A percentile compares a stretch with the other conserved stretches of the same genome.
These are phyloP conservation scores for Erythrophleum ivorense DNA, from an alignment of 331 rosid genomes.

Conservation along the genomic window DNA sequence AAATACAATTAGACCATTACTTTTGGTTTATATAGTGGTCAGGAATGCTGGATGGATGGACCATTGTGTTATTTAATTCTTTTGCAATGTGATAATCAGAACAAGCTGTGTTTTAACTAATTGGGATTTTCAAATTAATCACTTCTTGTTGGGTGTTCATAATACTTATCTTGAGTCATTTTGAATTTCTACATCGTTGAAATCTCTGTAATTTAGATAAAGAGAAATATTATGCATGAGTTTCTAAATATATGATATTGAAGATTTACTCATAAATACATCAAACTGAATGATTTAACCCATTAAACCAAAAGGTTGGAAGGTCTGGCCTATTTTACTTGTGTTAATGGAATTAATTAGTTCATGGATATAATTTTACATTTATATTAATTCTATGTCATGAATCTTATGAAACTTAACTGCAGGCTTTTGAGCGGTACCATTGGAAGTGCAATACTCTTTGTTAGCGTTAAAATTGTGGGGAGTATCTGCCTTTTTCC, in stretches of 20 bases:
- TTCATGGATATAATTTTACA: background rate
- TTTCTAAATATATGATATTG: background rate
- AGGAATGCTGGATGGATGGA: background rate
- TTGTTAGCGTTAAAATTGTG: conserved; percentile 23
- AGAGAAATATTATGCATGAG: background rate
- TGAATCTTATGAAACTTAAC: conserved; percentile 5
- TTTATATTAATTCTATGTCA: conserved; percentile 28
- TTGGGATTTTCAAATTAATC: conserved; percentile 3
- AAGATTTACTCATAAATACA: background rate
- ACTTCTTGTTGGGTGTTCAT: background rate
- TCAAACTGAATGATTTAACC: background rate
- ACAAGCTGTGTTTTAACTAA: background rate
- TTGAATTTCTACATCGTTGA: background rate
- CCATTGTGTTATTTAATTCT: background rate
- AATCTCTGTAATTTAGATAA: background rate
- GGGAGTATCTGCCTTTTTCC: conserved; percentile 30
- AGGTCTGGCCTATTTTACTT: background rate
- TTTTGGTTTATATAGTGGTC: background rate
- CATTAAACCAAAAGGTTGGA: background rate
- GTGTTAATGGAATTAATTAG: background rate
- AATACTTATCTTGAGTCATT: conserved; percentile 1
- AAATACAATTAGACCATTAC: conserved; percentile 2
- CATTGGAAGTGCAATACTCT: conserved; percentile 22
- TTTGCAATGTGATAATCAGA: background rate
- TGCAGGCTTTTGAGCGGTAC: conserved; percentile 54